A percentile compares a stretch with the other conserved stretches of the same genome.
These are phyloP conservation scores for Aspergillus avenaceus DNA, from an alignment of 495 filamentous ascomycete genomes.

Conservation along the genomic window DNA sequence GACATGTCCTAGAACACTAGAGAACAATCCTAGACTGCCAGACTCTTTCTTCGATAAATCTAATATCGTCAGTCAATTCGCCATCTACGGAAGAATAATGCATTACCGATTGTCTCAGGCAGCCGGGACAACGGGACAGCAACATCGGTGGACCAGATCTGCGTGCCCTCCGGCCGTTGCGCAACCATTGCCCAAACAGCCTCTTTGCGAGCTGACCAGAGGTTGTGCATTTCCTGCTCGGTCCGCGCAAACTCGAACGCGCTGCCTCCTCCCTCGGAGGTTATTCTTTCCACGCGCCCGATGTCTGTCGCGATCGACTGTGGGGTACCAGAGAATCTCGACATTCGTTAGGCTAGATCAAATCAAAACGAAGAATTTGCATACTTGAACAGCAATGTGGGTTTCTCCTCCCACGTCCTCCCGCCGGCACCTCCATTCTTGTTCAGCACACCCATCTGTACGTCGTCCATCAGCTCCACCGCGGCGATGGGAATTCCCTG, in stretches of 20 bases:
- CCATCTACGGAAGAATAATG: slow-evolving; percentile 27
- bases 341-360: slow-evolving; percentile 27
- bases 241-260: slow-evolving; percentile 75
- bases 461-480: slow-evolving; percentile 81
- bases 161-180: slow-evolving; percentile 47
- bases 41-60: slow-evolving; percentile 81
- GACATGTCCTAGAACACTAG: slow-evolving; percentile 74
- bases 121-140: slow-evolving; percentile 79
- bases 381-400: slow-evolving; percentile 89
- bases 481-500: slow-evolving; percentile 74
- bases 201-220: slow-evolving; percentile 85
- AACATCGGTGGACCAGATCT: slow-evolving; percentile 74
- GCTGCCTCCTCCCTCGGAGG: slow-evolving; percentile 50
- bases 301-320: slow-evolving; percentile 74
- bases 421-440: slow-evolving; percentile 62
- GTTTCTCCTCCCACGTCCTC: slow-evolving; percentile 67
- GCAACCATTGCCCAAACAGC: slow-evolving; percentile 59
- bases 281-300: slow-evolving; percentile 59
- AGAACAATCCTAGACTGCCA: slow-evolving; percentile 73
- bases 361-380: not conserved
- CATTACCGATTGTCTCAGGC: slow-evolving; percentile 67
- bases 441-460: slow-evolving; percentile 85
- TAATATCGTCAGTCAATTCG: slow-evolving; percentile 8
- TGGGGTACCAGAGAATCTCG: slow-evolving; percentile 70
- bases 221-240: slow-evolving; percentile 58